Conservation (phyloP, 2,329 filamentous ascomycete genomes). For the Triangularia setosa region DNA sequence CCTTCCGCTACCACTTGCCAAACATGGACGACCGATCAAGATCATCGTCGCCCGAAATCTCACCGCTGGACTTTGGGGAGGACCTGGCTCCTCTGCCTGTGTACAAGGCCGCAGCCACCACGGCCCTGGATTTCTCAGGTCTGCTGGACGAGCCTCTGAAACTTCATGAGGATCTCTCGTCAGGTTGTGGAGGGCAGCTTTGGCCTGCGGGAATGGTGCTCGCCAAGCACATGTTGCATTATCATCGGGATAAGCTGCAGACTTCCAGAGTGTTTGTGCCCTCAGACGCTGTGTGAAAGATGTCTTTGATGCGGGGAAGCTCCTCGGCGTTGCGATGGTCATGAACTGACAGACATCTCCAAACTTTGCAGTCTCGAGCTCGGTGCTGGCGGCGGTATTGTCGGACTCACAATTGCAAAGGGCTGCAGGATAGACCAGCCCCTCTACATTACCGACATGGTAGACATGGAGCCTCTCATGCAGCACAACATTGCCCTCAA, state of each 20-base stretch:
- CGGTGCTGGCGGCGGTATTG: slow-evolving; percentile 85
- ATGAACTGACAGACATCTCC: slow-evolving; percentile 9
- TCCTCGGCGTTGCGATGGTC: neutral
- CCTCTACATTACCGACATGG: slow-evolving; percentile 83
- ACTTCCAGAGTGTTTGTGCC: slow-evolving; percentile 68
- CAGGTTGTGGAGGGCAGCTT: slow-evolving; percentile 87
- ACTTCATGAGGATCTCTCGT: slow-evolving; percentile 78
- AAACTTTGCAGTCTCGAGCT: slow-evolving; percentile 67
- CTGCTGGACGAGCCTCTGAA: slow-evolving; percentile 66
- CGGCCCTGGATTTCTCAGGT: slow-evolving; percentile 63
- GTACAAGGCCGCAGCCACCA: slow-evolving; percentile 53
- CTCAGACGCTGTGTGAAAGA: neutral
- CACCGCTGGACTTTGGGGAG: slow-evolving; percentile 49
- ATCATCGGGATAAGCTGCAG: slow-evolving; percentile 59
- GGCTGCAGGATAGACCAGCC: slow-evolving; percentile 51
- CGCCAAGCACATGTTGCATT: slow-evolving; percentile 77
- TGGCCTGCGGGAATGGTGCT: slow-evolving; percentile 94
- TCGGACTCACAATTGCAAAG: slow-evolving; percentile 61
- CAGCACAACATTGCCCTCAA: slow-evolving; percentile 83
- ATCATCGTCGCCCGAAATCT: slow-evolving; percentile 47
- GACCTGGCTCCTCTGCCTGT: slow-evolving; percentile 57
- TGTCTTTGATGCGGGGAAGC: slow-evolving; percentile 1
- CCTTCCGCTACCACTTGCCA: neutral
- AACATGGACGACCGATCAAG: slow-evolving; percentile 16
- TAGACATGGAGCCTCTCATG: slow-evolving; percentile 83